These are phyloP conservation scores for Closterium sp. DNA, from an alignment of 139 green algal species.

Conservation along the genomic window DNA sequence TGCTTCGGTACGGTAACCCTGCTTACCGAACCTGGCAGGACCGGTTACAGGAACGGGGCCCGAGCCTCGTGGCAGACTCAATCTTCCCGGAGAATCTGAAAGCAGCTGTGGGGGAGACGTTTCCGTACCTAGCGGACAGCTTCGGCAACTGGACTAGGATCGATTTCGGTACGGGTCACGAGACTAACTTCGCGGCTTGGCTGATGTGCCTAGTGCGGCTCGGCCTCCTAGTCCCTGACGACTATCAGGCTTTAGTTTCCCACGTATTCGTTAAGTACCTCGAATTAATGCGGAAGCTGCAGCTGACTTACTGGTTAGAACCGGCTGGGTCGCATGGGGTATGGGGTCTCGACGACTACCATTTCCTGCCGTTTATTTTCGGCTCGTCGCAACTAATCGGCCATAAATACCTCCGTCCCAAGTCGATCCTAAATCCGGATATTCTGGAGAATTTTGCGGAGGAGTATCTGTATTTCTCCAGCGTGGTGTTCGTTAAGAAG, in stretches of 20 bases:
- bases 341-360: slow-evolving; percentile 98
- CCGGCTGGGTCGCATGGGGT: slow-evolving; percentile 92
- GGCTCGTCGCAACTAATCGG: slow-evolving; percentile 75
- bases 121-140: slow-evolving; percentile 78
- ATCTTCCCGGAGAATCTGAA: slow-evolving; percentile 48
- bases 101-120: slow-evolving; percentile 66
- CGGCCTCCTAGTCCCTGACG: slow-evolving; percentile 64
- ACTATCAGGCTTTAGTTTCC: slow-evolving; percentile 57
- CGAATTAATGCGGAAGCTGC: slow-evolving; percentile 77
- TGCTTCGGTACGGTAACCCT: slow-evolving; percentile 90
- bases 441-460: slow-evolving; percentile 60
- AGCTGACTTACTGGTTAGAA: slow-evolving; percentile 89
- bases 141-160: slow-evolving; percentile 92
- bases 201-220: slow-evolving; percentile 86
- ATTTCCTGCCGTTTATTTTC: slow-evolving; percentile 96
- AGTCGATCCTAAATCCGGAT: slow-evolving; percentile 76
- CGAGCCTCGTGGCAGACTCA: background rate
- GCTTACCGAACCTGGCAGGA: slow-evolving; percentile 80
- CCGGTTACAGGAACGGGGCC: slow-evolving; percentile 26
- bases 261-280: slow-evolving; percentile 79
- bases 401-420: slow-evolving; percentile 76
- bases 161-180: slow-evolving; percentile 90
- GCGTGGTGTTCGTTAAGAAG: slow-evolving; percentile 40
- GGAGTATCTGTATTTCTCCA: slow-evolving; percentile 87
- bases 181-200: slow-evolving; percentile 88